Evolutionary conservation across 2,329 filamentous ascomycete genomes (phyloP).

Genomic region (Fusarium papillatum): DNA sequence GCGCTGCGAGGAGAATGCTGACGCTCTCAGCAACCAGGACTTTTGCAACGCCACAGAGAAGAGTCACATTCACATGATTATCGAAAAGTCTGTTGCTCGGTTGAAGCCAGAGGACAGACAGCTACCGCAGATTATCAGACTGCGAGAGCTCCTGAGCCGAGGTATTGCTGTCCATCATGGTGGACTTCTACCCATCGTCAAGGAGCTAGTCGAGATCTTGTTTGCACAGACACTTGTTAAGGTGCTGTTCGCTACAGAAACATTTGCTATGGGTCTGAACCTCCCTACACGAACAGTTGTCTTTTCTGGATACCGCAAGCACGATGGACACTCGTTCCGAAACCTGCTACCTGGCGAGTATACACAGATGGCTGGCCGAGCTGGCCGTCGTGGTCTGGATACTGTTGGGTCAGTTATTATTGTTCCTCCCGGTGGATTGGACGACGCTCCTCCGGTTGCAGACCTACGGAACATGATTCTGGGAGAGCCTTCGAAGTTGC

Average conservation of each 20-base stretch:
- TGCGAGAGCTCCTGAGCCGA: slow-evolving; percentile 86
- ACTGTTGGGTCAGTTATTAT: slow-evolving; percentile 96
- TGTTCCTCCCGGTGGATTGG: slow-evolving; percentile 81
- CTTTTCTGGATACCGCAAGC: slow-evolving; percentile 97
- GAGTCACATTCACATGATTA: slow-evolving; percentile 97
- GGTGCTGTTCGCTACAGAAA: slow-evolving; percentile 97
- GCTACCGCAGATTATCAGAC: slow-evolving; percentile 91
- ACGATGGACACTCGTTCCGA: slow-evolving; percentile 92
- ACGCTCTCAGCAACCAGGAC: slow-evolving; percentile 94
- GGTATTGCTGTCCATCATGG: slow-evolving; percentile 98
- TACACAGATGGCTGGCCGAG: slow-evolving; percentile 98
- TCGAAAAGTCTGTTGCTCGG: slow-evolving; percentile 93
- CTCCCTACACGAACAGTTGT: slow-evolving; percentile 96
- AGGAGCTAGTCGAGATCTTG: slow-evolving; percentile 96
- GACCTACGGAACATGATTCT: slow-evolving; percentile 95
- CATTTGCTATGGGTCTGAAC: slow-evolving; percentile 98
- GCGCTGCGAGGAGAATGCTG: slow-evolving; percentile 96
- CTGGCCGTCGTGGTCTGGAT: slow-evolving; percentile 92
- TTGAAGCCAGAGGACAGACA: slow-evolving; percentile 90
- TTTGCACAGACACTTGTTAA: slow-evolving; percentile 97
- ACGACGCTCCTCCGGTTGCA: slow-evolving; percentile 89
- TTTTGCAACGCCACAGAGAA: slow-evolving; percentile 95
- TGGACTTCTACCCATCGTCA: slow-evolving; percentile 94
- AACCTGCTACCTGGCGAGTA: slow-evolving; percentile 96
- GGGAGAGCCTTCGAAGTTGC: slow-evolving; percentile 93